These are phyloP conservation scores for Vitis cinerea DNA, from an alignment of 164 flowering plant genomes.

Conservation along the genomic window DNA sequence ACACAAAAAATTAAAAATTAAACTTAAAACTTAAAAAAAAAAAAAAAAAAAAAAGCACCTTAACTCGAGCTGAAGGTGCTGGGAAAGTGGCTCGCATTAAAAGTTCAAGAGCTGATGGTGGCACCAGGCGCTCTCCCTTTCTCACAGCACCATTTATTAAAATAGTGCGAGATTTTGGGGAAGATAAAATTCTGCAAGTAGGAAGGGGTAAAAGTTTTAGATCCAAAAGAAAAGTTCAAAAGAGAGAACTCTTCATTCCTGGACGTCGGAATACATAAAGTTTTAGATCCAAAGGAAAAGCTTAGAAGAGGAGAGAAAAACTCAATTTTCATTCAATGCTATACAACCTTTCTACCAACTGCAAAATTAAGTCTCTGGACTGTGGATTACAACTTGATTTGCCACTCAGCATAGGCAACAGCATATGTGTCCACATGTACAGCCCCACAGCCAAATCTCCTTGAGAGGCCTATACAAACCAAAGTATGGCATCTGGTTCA, in stretches of 20 bases:
- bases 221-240: background rate
- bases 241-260: background rate
- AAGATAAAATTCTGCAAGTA: conserved; percentile 58
- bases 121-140: conserved; percentile 87
- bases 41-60: conserved; percentile 39
- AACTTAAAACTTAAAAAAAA: background rate
- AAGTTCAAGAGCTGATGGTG: conserved; percentile 69
- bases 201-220: conserved; percentile 5
- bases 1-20: background rate
- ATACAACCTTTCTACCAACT: conserved; percentile 78
- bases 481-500: background rate
- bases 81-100: conserved; percentile 73
- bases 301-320: background rate
- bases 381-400: conserved; percentile 74
- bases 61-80: conserved; percentile 59
- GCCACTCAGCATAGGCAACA: conserved; percentile 65
- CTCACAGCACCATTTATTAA: conserved; percentile 78
- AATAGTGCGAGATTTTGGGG: conserved; percentile 75
- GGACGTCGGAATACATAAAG: background rate
- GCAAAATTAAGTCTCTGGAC: conserved; percentile 84
- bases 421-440: conserved; percentile 62
- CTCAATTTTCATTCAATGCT: background rate
- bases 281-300: background rate
- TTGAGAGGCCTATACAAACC: conserved; percentile 56
- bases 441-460: conserved; percentile 81